Evolutionary conservation across 805 yeast genomes (phyloP).

Genomic region (Candida insectalens): DNA sequence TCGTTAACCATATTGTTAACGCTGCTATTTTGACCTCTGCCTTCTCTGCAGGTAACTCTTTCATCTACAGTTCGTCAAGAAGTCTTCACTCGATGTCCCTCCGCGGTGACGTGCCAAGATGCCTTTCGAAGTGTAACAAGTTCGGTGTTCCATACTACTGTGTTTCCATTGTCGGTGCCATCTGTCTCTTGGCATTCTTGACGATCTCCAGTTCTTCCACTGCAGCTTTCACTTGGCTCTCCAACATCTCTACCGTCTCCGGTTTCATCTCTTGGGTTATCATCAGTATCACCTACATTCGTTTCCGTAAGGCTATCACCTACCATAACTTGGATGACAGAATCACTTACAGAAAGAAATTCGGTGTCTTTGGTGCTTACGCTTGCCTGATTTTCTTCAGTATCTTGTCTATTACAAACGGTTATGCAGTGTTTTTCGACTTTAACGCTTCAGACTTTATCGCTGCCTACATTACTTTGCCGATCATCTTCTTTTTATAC

Average conservation of each 20-base stretch:
- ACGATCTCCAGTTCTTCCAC: constrained; percentile 49
- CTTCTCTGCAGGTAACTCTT: constrained; percentile 67
- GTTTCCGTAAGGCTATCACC: constrained; percentile 56
- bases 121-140: constrained; percentile 51
- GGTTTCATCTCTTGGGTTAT: constrained; percentile 60
- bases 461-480: constrained; percentile 59
- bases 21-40: constrained; percentile 49
- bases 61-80: constrained; percentile 65
- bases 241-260: constrained; percentile 56
- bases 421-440: constrained; percentile 51
- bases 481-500: constrained; percentile 42
- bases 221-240: constrained; percentile 56
- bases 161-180: constrained; percentile 36
- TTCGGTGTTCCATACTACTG: constrained; percentile 62
- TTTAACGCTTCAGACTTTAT: constrained; percentile 46
- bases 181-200: constrained; percentile 55
- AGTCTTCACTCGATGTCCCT: constrained; percentile 63
- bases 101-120: constrained; percentile 64
- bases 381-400: constrained; percentile 32
- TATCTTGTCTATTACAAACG: constrained; percentile 40
- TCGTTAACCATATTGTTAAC: constrained; percentile 69
- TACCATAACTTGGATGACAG: constrained; percentile 43
- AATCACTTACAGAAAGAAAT: constrained; percentile 44
- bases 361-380: constrained; percentile 53
- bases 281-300: constrained; percentile 41